Conservation (phyloP, 805 yeast species). For the Saccharomycopsis vini region DNA sequence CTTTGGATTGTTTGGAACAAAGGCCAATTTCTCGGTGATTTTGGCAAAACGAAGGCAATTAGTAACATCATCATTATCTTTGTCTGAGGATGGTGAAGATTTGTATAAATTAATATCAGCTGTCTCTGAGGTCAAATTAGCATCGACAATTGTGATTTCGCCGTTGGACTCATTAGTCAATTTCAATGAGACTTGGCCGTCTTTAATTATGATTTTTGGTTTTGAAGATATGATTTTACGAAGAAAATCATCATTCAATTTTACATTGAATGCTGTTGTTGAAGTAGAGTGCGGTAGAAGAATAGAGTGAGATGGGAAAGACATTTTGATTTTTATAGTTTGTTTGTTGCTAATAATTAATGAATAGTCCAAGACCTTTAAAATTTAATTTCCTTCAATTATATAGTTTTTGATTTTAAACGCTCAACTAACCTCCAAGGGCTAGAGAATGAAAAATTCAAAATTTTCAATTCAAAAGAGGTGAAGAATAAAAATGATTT, state of each 20-base stretch:
- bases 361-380: no score
- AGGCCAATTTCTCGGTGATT: background rate
- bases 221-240: background rate
- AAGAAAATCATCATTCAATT: slow-evolving; percentile 16
- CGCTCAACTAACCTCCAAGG: no score
- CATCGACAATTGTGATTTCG: slow-evolving; percentile 3
- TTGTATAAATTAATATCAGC: slow-evolving; percentile 7
- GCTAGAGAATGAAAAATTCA: no score
- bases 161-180: slow-evolving; percentile 12
- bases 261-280: slow-evolving; percentile 14
- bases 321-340: no score
- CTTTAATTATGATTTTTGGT: slow-evolving; percentile 11
- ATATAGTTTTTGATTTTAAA: no score
- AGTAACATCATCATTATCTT: no score
- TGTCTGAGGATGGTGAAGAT: background rate
- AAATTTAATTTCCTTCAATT: no score
- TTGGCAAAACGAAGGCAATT: no score
- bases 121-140: slow-evolving; percentile 8
- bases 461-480: no score
- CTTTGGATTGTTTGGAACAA: background rate
- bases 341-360: no score
- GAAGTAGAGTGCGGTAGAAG: no score
- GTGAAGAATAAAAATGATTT: no score
- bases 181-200: slow-evolving; percentile 10
- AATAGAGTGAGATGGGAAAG: background rate